Base-by-base conservation (phyloP, 306 rosid species). In the Vigna radiata region DNA sequence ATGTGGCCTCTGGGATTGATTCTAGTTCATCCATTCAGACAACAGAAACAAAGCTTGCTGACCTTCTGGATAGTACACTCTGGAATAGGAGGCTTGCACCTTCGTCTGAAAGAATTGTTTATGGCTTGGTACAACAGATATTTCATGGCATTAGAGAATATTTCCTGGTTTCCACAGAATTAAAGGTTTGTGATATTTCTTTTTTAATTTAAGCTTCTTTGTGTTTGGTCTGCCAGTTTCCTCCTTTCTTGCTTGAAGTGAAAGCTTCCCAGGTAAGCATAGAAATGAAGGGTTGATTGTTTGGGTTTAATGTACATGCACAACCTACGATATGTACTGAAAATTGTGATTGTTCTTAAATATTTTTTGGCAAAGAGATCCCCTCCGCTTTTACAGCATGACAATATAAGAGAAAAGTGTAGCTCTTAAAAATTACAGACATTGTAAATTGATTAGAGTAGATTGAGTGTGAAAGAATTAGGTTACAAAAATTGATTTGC, bases 11-110 rank as follows among this genome's bases (percentile, higher is more conserved):
- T 43, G 91, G 96, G 79, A 76, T 79, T 36, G 99, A 95, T 86
- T 81, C 93, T 47, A 68, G 86, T 31, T 68, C 91, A 54, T 82
- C 89, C 56, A 79, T 70, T 63, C 97, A 90, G 62, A 82, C 96
- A 21, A 78, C 95, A 17, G 99, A 95, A 79, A 87, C 99, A 70
- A 92, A 83, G 88, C 96, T 95, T 77, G 99, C 96, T 56, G 99
- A 95, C 83, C 97, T 95, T 84, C 86, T 95, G 43, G 99, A 95
- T 81, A 86, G 97, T 73, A 95, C 99, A n/a, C 97, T 95, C 56
- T 92, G 99, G 97, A 95, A 92, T 76, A 81, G 99, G 79, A 89
- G 93, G 86, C 99, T 95, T 61, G 99, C 97, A 74, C 97, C 98
- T 80, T 95, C 99, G 25, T 95, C 99, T 17, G 99, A 95, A 86